Evolutionary conservation across 2,329 filamentous ascomycete species (phyloP).

Genomic region (Xylaria sp.): DNA sequence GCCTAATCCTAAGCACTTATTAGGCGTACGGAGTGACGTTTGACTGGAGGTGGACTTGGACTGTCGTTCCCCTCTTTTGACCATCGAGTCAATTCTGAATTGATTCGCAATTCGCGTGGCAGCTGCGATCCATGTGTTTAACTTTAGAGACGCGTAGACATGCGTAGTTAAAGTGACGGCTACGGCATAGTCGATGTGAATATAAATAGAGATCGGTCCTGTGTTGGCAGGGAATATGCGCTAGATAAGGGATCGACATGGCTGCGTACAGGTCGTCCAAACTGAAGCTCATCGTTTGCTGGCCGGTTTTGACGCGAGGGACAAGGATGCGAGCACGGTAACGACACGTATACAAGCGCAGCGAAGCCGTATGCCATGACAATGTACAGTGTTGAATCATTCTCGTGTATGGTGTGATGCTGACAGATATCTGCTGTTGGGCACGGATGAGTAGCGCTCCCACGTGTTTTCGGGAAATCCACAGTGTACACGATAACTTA

Average conservation of each 20-base stretch:
- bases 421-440: not conserved
- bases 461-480: slow-evolving; percentile 2
- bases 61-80: not conserved
- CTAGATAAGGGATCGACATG: not conserved
- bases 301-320: not conserved
- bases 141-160: not conserved
- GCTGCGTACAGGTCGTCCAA: not conserved
- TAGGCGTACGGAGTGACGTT: not conserved
- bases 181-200: not conserved
- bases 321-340: not conserved
- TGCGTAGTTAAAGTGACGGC: not conserved
- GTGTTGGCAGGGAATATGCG: not conserved
- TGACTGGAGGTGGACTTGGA: not conserved
- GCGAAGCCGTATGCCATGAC: not conserved
- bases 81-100: not conserved
- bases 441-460: not conserved
- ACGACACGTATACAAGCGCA: not conserved
- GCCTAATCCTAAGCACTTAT: not conserved
- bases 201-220: not conserved
- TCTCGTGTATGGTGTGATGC: not conserved
- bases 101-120: not conserved
- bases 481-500: not conserved
- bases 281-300: not conserved
- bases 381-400: not conserved
- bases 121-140: too few species aligned